Evolutionary conservation across 2,329 filamentous ascomycete genomes (phyloP).

Genomic region (Ophiostoma sp.): DNA sequence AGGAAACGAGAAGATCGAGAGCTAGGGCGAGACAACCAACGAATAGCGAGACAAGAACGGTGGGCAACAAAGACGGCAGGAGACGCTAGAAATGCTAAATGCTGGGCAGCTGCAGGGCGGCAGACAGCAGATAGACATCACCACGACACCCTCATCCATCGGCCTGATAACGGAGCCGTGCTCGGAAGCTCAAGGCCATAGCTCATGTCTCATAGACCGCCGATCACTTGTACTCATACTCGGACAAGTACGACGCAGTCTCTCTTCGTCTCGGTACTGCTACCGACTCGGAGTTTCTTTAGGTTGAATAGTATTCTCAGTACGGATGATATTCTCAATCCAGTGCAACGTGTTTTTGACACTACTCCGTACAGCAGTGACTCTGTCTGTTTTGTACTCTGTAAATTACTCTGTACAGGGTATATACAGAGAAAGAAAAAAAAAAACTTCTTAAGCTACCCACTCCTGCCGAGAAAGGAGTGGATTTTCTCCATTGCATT

Average conservation of each 20-base stretch:
- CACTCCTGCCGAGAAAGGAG: slow-evolving; percentile 24
- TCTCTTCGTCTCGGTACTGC: slow-evolving; percentile 3
- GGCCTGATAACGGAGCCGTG: neutral
- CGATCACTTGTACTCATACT: slow-evolving; percentile 9
- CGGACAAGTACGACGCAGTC: slow-evolving; percentile 6
- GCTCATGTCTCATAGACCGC: neutral
- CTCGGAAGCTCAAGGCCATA: too few species aligned
- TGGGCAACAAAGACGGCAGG: neutral
- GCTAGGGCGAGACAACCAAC: neutral
- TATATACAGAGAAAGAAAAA: neutral
- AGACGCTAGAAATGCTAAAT: slow-evolving; percentile 16
- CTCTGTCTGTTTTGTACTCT: neutral
- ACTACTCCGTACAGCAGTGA: neutral
- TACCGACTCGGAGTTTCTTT: neutral
- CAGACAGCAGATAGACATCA: neutral
- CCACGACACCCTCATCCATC: neutral
- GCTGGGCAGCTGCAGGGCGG: slow-evolving; percentile 19
- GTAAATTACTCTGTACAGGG: too few species aligned
- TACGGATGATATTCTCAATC: too few species aligned
- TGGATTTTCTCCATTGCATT: slow-evolving; percentile 21
- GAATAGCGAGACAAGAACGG: neutral
- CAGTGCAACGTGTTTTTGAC: neutral
- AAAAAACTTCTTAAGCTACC: slow-evolving; percentile 10
- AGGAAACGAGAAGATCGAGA: neutral
- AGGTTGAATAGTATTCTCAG: neutral